These are phyloP conservation scores for Melastoma candidum DNA, from an alignment of 441 rosid genomes.

Conservation along the genomic window DNA sequence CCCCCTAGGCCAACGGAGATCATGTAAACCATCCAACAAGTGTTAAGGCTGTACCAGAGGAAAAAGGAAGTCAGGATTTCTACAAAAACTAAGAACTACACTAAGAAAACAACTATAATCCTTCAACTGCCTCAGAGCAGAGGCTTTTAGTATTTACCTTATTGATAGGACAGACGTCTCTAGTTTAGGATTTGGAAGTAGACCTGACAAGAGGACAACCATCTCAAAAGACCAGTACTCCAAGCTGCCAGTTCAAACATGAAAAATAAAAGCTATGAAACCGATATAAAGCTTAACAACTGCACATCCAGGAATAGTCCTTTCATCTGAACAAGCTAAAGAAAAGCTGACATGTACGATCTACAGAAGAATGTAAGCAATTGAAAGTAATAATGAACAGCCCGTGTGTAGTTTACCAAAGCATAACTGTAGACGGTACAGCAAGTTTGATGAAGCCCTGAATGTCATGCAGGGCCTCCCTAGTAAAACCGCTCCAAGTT, in stretches of 20 bases:
- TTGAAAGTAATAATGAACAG: background rate
- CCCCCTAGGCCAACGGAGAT: constrained; percentile 46
- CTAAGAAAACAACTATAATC: background rate
- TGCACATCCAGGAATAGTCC: background rate
- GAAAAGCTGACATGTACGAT: too few relatives aligned
- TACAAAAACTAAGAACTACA: background rate
- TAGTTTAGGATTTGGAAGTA: constrained; percentile 57
- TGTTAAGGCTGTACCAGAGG: constrained; percentile 31
- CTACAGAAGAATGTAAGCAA: too few relatives aligned
- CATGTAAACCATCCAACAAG: constrained; percentile 44
- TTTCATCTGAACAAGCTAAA: too few relatives aligned
- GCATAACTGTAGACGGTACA: constrained; percentile 62
- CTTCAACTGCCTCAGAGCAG: background rate
- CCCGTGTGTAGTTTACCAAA: constrained; percentile 27
- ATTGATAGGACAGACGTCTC: constrained; percentile 67
- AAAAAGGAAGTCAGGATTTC: background rate
- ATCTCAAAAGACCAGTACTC: constrained; percentile 77
- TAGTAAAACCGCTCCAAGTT: constrained; percentile 55
- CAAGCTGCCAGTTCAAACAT: constrained; percentile 24
- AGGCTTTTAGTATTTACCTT: constrained; percentile 27
- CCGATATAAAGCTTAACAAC: background rate
- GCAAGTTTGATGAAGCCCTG: constrained; percentile 42
- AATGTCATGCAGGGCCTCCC: constrained; percentile 32
- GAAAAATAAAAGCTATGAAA: background rate
- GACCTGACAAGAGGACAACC: constrained; percentile 62